Base-by-base conservation (phyloP, 2,329 filamentous ascomycete species). In the Thermothelomyces thermophilus region DNA sequence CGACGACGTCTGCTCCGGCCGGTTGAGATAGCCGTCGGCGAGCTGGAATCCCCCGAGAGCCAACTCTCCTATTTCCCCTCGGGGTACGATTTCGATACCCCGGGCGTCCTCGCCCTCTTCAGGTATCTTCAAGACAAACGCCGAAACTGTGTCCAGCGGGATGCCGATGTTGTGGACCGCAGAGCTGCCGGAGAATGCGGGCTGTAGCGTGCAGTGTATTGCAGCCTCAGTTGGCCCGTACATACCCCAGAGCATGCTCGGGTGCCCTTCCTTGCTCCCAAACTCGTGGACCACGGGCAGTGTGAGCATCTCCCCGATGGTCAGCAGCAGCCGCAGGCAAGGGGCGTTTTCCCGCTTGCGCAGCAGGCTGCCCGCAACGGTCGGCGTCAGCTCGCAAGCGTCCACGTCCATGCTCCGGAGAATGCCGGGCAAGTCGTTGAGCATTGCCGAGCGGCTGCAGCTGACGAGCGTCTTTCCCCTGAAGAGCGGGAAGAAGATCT, bases 291-390 rank as follows among this genome's bases (percentile, higher is more conserved):
- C 75, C 2, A 96, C 84, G 8, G 80, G 77, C 36, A 76, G 73
- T 3, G 86, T 95, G 31, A 96, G 76, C 90, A 95, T 95, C 66
- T 96, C 90, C 5, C 90, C 90, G 58, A 95, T 95, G 0, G 90
- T 95, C 20, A 96, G 69, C 0, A 96, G 73, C 0, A 90, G 68
- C 46, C 76, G 81, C 33, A 96, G 66, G 0, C 70, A 69, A 0
- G 90, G 89, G 0, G 83, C 87, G 42, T 78, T 79, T 2, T 73
- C 64, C 56, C 88, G 76, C n/a, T 70, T 80, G 19, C 80, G 77
- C 16, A 96, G 69, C 9, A 96, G 70, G 58, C 86, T 90, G 9
- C 83, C 84, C 0, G 85, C 87, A 10, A 95, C 90, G 0, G 88
- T 95, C 0, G 90, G 90, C 0, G 90, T 96, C 46, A 96, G 73